phyloP scores from a whole-genome alignment of 2,329 filamentous ascomycete species.

The Ophiosphaerella narmari region DNA sequence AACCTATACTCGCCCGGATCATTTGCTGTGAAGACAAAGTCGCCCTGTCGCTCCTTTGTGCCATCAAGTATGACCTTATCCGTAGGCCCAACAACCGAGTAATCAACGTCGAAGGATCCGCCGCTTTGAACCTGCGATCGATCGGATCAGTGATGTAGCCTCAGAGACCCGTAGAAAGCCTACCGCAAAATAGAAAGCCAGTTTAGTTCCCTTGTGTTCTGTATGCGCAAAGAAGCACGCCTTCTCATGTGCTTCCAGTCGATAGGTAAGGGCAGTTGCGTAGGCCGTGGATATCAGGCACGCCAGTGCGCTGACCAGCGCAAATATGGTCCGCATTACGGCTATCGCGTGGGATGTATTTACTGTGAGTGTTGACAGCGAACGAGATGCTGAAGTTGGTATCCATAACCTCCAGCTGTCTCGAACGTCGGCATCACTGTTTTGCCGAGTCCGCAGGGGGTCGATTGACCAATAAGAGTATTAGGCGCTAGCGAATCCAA shows the following conservation, averaged over 20 bases:
- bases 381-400: neutral
- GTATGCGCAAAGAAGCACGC: conserved; percentile 91
- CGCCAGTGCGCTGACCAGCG: conserved; percentile 62
- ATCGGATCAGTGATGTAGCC: neutral
- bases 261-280: conserved; percentile 93
- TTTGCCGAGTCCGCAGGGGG: conserved; percentile 12
- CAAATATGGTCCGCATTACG: conserved; percentile 43
- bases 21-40: conserved; percentile 96
- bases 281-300: conserved; percentile 68
- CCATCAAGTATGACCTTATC: conserved; percentile 83
- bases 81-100: conserved; percentile 80
- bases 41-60: conserved; percentile 89
- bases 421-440: conserved; percentile 32
- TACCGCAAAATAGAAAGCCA: conserved; percentile 99
- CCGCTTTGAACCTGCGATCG: conserved; percentile 85
- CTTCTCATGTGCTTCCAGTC: conserved; percentile 85
- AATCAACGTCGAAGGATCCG: conserved; percentile 96
- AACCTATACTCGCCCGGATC: conserved; percentile 89
- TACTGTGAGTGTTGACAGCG: conserved; percentile 9
- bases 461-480: too few species aligned
- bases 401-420: conserved; percentile 35
- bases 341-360: conserved; percentile 13
- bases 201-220: conserved; percentile 78
- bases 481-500: too few species aligned
- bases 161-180: neutral